Conservation (phyloP, 352 stramenopile genomes). For the Stramenopiles sp. region DNA sequence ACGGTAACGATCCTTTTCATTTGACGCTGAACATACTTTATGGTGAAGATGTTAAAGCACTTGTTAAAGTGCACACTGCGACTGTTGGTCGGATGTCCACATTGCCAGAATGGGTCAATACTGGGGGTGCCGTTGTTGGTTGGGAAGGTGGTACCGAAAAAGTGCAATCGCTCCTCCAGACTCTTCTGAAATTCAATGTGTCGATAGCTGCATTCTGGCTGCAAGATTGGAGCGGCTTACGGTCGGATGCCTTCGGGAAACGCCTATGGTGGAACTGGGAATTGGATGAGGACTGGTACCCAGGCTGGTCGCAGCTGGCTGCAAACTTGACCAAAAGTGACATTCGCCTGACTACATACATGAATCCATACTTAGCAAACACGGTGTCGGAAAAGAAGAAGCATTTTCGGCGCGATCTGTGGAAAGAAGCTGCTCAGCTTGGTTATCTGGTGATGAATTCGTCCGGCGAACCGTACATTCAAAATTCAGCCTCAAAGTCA, state of each 20-base stretch:
- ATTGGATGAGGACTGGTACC: constrained; percentile 25
- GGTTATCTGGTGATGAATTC: neutral
- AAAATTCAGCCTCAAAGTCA: constrained; percentile 11
- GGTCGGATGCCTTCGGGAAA: constrained; percentile 18
- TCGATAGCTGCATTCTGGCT: constrained; percentile 28
- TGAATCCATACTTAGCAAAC: constrained; percentile 17
- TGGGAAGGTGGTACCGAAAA: constrained; percentile 26
- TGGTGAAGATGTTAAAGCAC: constrained; percentile 11
- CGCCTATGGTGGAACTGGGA: constrained; percentile 33
- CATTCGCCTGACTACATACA: constrained; percentile 19
- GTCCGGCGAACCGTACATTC: neutral
- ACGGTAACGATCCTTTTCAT: neutral
- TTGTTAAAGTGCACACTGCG: constrained; percentile 20
- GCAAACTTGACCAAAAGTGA: constrained; percentile 9
- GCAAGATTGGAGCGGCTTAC: constrained; percentile 30
- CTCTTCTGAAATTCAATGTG: constrained; percentile 18
- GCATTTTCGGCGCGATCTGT: neutral
- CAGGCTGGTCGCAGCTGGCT: constrained; percentile 18
- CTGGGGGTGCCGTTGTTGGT: constrained; percentile 27
- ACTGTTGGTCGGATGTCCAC: constrained; percentile 23
- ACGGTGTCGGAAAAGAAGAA: neutral
- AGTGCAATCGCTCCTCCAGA: constrained; percentile 18
- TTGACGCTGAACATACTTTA: constrained; percentile 15
- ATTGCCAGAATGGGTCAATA: constrained; percentile 29
- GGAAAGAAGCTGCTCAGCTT: neutral